Percentiles rank a stretch among this genome's conserved stretches.
These are phyloP conservation scores for Adansonia gregorii DNA, from an alignment of 441 rosid genomes.

Conservation along the genomic window DNA sequence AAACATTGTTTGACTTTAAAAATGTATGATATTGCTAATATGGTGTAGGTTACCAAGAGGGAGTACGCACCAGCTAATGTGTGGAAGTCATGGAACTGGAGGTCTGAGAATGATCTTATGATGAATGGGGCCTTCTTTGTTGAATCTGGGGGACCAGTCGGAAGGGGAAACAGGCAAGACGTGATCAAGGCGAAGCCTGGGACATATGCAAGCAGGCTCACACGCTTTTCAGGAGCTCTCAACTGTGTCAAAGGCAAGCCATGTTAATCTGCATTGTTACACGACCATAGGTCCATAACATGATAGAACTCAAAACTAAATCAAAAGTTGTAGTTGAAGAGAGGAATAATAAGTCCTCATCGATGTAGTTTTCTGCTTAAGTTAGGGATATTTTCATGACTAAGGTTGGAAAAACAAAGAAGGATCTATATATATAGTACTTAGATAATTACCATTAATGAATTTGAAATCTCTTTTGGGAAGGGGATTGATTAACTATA, in stretches of 20 bases:
- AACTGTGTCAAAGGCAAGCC: slow-evolving; percentile 38
- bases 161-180: neutral
- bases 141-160: slow-evolving; percentile 21
- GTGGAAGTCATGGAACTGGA: slow-evolving; percentile 65
- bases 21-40: neutral
- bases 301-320: neutral
- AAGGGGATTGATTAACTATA: neutral
- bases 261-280: slow-evolving; percentile 29
- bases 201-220: slow-evolving; percentile 35
- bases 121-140: slow-evolving; percentile 61
- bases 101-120: slow-evolving; percentile 48
- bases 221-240: slow-evolving; percentile 54
- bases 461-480: neutral
- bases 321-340: neutral
- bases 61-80: slow-evolving; percentile 35
- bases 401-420: no score
- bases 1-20: no score
- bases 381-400: no score
- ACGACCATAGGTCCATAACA: neutral
- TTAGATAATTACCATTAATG: no score
- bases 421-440: neutral
- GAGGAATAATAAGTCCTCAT: neutral
- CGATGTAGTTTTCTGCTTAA: neutral
- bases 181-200: slow-evolving; percentile 52
- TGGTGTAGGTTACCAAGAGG: slow-evolving; percentile 45